Evolutionary conservation across 176 grass and related monocot genomes (phyloP).

Genomic region (Zizania latifolia): DNA sequence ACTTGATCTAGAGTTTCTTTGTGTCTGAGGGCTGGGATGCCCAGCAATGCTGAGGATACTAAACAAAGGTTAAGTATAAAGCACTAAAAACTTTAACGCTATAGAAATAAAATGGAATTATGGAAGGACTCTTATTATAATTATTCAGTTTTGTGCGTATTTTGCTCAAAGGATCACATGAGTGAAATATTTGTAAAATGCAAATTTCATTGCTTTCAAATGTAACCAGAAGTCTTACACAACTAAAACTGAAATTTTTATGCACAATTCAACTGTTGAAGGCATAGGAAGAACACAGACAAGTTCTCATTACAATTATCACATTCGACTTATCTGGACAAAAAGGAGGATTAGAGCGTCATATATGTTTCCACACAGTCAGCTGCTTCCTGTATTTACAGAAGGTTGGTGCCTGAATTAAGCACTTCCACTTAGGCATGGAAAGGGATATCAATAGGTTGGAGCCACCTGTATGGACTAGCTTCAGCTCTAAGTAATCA

Average conservation of each 20-base stretch:
- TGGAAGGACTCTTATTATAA: background rate
- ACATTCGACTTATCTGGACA: background rate
- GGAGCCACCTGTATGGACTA: no score
- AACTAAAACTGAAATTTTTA: background rate
- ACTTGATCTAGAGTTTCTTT: constrained; percentile 2
- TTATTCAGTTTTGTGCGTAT: background rate
- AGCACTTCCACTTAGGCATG: no score
- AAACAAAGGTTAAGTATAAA: background rate
- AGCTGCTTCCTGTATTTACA: no score
- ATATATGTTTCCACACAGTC: no score
- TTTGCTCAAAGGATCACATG: background rate
- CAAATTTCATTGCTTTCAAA: background rate
- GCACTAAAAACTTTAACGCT: background rate
- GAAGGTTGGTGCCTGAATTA: no score
- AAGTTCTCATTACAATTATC: background rate
- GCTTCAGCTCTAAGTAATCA: no score
- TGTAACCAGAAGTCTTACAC: background rate
- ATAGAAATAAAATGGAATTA: background rate
- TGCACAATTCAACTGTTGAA: background rate
- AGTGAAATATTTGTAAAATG: background rate
- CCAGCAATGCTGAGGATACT: background rate
- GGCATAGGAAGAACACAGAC: background rate
- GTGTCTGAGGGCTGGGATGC: background rate
- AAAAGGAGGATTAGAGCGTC: background rate
- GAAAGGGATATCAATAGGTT: no score